Evolutionary conservation across 2,329 filamentous ascomycete species (phyloP).

Genomic region (Exophiala dermatitidis): DNA sequence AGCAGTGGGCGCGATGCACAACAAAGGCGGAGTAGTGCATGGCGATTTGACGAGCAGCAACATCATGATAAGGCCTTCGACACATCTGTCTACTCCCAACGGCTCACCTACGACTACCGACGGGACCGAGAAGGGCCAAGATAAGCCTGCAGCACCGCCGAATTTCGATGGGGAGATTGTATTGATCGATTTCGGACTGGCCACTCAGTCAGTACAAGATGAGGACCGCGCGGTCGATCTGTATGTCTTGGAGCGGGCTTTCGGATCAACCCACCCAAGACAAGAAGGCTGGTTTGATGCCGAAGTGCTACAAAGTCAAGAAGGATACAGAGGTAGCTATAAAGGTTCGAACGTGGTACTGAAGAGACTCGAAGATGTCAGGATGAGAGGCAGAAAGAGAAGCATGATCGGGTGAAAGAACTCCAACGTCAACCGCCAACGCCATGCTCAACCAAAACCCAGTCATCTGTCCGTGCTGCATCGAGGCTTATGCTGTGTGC

Average conservation of each 20-base stretch:
- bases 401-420: slow-evolving; percentile 77
- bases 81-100: slow-evolving; percentile 14
- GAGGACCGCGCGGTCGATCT: slow-evolving; percentile 94
- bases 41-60: slow-evolving; percentile 97
- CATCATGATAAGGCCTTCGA: slow-evolving; percentile 64
- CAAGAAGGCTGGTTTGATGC: slow-evolving; percentile 65
- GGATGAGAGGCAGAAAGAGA: slow-evolving; percentile 88
- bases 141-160: slow-evolving; percentile 12
- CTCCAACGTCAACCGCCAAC: slow-evolving; percentile 10
- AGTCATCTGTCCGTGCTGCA: neutral
- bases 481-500: slow-evolving; percentile 2
- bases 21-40: slow-evolving; percentile 80
- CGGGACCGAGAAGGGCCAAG: neutral
- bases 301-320: slow-evolving; percentile 52
- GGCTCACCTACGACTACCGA: slow-evolving; percentile 17
- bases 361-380: slow-evolving; percentile 80
- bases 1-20: slow-evolving; percentile 70
- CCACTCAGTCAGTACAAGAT: slow-evolving; percentile 70
- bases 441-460: slow-evolving; percentile 15
- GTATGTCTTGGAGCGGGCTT: slow-evolving; percentile 90
- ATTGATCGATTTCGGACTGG: slow-evolving; percentile 90
- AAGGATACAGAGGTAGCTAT: slow-evolving; percentile 65
- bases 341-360: slow-evolving; percentile 69
- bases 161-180: slow-evolving; percentile 65
- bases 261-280: slow-evolving; percentile 86